These are phyloP conservation scores for Zizania palustris DNA, from an alignment of 202 grass and related monocot genomes.

Conservation along the genomic window DNA sequence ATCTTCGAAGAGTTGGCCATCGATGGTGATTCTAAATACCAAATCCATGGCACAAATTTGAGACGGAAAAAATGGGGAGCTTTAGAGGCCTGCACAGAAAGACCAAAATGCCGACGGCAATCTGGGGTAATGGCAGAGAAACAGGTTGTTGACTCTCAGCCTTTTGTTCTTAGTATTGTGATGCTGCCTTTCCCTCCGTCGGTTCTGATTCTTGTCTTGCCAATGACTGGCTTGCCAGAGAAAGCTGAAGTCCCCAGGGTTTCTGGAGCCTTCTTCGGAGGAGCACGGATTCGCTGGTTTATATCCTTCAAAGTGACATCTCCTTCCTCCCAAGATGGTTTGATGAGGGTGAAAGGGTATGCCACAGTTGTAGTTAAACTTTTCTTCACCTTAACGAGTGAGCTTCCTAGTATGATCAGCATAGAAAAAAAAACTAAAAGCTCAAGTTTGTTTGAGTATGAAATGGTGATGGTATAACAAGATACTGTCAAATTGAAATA, in stretches of 20 bases:
- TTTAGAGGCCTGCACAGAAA: conserved; percentile 40
- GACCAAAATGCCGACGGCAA: conserved; percentile 36
- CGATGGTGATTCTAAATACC: conserved; percentile 28
- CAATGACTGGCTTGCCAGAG: conserved; percentile 79
- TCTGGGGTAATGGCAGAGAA: conserved; percentile 37
- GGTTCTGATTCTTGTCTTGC: conserved; percentile 86
- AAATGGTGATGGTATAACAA: conserved; percentile 21
- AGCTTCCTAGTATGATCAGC: conserved; percentile 56
- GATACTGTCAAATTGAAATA: conserved; percentile 47
- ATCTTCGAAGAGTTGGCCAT: conserved; percentile 36
- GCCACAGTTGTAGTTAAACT: conserved; percentile 68
- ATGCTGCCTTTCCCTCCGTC: conserved; percentile 93
- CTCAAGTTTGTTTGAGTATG: conserved; percentile 17
- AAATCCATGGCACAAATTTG: conserved; percentile 34
- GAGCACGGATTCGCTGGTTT: conserved; percentile 72
- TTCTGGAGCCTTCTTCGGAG: conserved; percentile 51
- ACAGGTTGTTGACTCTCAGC: conserved; percentile 49
- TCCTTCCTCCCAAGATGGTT: conserved; percentile 77
- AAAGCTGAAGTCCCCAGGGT: conserved; percentile 66
- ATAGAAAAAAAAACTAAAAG: conserved; percentile 32
- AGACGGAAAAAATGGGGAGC: conserved; percentile 22
- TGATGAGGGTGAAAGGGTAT: conserved; percentile 90
- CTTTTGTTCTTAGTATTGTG: conserved; percentile 87
- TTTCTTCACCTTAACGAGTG: conserved; percentile 53
- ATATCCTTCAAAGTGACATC: conserved; percentile 86